Evolutionary conservation across 192 early-diverging fungal genomes (phyloP).

Genomic region (Backusella macrospora): DNA sequence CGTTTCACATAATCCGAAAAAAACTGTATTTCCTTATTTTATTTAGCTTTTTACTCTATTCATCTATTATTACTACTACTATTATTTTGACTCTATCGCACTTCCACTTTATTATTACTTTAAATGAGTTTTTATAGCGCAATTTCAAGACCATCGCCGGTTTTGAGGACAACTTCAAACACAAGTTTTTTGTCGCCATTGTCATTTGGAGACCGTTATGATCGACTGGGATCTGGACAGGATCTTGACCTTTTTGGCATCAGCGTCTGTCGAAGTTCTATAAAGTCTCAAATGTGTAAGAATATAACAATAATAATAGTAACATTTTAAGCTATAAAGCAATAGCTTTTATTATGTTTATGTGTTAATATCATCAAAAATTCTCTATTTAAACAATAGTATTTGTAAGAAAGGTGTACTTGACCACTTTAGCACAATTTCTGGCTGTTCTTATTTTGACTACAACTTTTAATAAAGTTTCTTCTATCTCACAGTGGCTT

Average conservation of each 20-base stretch:
- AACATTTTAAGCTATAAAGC: neutral
- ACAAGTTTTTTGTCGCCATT: slow-evolving; percentile 3
- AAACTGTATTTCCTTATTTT: slow-evolving; percentile 9
- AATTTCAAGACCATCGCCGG: neutral
- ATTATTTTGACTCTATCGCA: neutral
- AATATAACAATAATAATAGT: neutral
- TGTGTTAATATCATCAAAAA: neutral
- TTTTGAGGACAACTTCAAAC: neutral
- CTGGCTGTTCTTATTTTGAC: neutral
- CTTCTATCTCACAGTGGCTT: slow-evolving; percentile 16
- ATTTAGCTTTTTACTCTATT: neutral
- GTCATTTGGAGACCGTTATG: slow-evolving; percentile 8
- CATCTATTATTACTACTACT: neutral
- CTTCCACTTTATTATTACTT: neutral
- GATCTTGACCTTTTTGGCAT: slow-evolving; percentile 22
- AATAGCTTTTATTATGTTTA: no score
- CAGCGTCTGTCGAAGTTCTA: slow-evolving; percentile 17
- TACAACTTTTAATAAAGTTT: neutral
- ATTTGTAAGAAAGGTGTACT: slow-evolving; percentile 24
- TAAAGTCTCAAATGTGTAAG: slow-evolving; percentile 26
- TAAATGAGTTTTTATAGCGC: slow-evolving; percentile 18
- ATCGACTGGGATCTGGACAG: slow-evolving; percentile 15
- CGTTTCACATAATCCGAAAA: neutral
- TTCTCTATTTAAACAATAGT: slow-evolving; percentile 1
- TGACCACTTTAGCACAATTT: slow-evolving; percentile 8